Conservation (phyloP, 2,329 filamentous ascomycete genomes). For the Trichoderma hamatum region DNA sequence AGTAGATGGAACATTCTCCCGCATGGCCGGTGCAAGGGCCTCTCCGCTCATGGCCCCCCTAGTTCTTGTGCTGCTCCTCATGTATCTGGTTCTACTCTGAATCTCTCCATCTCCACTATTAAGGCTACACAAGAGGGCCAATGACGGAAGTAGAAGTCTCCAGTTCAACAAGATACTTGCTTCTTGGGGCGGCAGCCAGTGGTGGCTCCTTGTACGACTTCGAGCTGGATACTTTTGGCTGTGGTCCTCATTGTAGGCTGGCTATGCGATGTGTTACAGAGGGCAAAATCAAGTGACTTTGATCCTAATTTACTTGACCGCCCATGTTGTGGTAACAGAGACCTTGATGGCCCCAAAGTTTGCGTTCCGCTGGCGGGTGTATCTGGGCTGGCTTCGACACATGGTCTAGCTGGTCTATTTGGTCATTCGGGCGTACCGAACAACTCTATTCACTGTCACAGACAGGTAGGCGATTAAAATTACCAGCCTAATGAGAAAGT, state of each 20-base stretch:
- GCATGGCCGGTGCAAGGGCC: constrained; percentile 19
- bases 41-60: background rate
- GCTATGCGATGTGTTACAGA: constrained; percentile 22
- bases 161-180: background rate
- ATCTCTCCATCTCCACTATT: background rate
- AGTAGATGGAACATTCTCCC: constrained; percentile 4
- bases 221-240: background rate
- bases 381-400: background rate
- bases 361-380: constrained; percentile 1
- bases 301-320: constrained; percentile 9
- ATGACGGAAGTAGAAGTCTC: background rate
- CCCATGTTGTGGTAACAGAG: constrained; percentile 17
- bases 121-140: constrained; percentile 15
- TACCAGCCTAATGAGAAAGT: background rate
- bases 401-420: background rate
- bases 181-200: background rate
- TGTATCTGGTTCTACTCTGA: constrained; percentile 5
- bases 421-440: background rate
- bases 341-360: constrained; percentile 16
- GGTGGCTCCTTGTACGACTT: constrained; percentile 8
- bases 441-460: background rate
- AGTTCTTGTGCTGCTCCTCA: constrained; percentile 7
- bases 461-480: background rate
- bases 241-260: constrained; percentile 3
- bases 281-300: background rate